Evolutionary conservation across 768 basidiomycete genomes (phyloP), one percentile per base, ranked within the genome.

Genomic region (Hortiboletus flavorubellus): DNA sequence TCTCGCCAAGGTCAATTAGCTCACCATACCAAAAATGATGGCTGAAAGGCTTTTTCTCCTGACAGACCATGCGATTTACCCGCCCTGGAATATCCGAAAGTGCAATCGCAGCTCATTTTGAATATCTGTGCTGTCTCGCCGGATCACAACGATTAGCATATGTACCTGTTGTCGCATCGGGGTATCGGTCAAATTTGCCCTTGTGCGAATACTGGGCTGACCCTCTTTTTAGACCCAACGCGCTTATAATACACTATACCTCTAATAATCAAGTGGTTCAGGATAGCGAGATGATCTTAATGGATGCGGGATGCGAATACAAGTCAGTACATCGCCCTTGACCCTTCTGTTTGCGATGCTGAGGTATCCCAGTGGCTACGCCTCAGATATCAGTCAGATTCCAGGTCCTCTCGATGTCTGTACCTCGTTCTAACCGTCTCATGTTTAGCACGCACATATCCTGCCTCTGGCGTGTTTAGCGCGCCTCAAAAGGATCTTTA

Each of bases 131-230:
- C 64, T 80, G 84, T 4, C 76, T 91, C 41, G 75, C 76, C 15
- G 97, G 97, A 21, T 80, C 91, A 12, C 87, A 93, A 64, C 81
- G 95, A 39, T 82, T 85, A 46, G 95, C 97, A n/a, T 99, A 99
- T 67, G 95, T 99, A 2, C 97, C 97, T 12, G 97, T 99, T 6
- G 91, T 98, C 34, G 96, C 93, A 6, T 94, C 93, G 2, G 97
- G 97, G 90, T 91, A 70, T 62, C 8, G 54, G 59, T 26, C 16
- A 35, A 39, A 37, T 59, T 33, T 38, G 5, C 14, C 47, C 11
- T 44, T 49, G 41, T 51, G 33, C 2, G 41, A 53, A 34, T 18
- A 40, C 46, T 33, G 26, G 16, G 11, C 40, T 47, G 23, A 63
- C 39, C 12, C 26, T 9, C 39, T 21, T 37, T 60, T 46, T 34